These are phyloP conservation scores for Alternaria gaisen DNA, from an alignment of 2,329 filamentous ascomycete genomes.

Conservation along the genomic window DNA sequence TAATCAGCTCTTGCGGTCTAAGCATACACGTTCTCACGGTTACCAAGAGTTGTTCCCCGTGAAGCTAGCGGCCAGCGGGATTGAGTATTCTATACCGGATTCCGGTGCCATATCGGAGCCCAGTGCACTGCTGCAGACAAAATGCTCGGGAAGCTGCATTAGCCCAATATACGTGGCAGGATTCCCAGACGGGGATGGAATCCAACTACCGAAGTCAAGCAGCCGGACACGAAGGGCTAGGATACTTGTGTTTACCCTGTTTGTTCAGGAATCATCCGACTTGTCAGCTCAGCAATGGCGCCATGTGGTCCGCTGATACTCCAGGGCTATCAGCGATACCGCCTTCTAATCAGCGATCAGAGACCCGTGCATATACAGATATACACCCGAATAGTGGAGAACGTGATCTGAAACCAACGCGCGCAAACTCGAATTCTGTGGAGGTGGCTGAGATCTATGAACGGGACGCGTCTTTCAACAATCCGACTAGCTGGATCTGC, in stretches of 20 bases:
- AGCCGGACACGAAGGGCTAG: not conserved
- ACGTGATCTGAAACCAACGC: not conserved
- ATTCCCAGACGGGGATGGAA: slow-evolving; percentile 4
- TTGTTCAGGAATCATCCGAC: slow-evolving; percentile 1
- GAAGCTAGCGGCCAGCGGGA: not conserved
- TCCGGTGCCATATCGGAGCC: not conserved
- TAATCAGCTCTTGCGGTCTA: not conserved
- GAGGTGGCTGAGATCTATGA: not conserved
- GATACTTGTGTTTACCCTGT: not conserved
- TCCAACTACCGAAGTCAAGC: not conserved
- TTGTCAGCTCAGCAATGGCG: slow-evolving; percentile 1
- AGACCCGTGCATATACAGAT: not conserved
- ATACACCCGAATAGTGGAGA: not conserved
- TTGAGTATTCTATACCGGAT: not conserved
- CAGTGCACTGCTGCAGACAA: not conserved
- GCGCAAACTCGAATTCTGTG: not conserved
- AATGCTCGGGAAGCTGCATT: slow-evolving; percentile 14
- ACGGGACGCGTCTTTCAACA: not conserved
- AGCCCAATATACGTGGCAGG: slow-evolving; percentile 2
- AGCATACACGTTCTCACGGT: not conserved
- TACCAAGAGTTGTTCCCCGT: not conserved
- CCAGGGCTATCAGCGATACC: not conserved
- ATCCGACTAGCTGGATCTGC: not conserved
- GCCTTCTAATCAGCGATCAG: not conserved
- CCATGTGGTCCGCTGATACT: slow-evolving; percentile 2